Conservation (phyloP, 352 stramenopile species). For the Phytophthora sansomeana region DNA sequence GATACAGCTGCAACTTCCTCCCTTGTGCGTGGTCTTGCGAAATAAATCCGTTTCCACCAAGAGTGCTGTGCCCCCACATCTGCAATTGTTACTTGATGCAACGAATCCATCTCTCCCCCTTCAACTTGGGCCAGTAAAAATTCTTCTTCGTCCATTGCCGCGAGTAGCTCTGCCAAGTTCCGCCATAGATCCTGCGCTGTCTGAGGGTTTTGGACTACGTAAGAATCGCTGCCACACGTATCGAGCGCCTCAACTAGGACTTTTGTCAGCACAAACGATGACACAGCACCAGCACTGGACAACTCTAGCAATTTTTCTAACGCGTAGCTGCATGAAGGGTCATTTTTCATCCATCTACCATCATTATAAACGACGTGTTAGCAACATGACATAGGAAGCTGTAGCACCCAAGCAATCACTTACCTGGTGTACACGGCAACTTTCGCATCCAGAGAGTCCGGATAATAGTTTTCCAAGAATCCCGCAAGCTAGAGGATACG, state of each 20-base stretch:
- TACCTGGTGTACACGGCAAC: conserved; percentile 46
- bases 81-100: conserved; percentile 33
- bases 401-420: not conserved
- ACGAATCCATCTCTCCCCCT: conserved; percentile 1
- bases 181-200: conserved; percentile 54
- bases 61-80: conserved; percentile 36
- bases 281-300: conserved; percentile 47
- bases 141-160: conserved; percentile 55
- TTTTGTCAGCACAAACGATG: conserved; percentile 44
- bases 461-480: conserved; percentile 59
- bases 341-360: conserved; percentile 65
- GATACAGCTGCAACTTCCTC: conserved; percentile 43
- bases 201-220: conserved; percentile 49
- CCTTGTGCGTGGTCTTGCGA: conserved; percentile 44
- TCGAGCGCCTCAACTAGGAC: conserved; percentile 61
- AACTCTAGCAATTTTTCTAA: conserved; percentile 65
- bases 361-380: conserved; percentile 7
- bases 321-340: conserved; percentile 51
- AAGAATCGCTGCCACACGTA: conserved; percentile 60
- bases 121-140: conserved; percentile 44
- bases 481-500: conserved; percentile 39
- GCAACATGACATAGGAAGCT: not conserved
- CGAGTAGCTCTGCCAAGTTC: conserved; percentile 58
- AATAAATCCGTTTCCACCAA: conserved; percentile 79
- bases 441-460: conserved; percentile 53